These are phyloP conservation scores for Phytophthora crassamura DNA, from an alignment of 352 stramenopile species.

Conservation along the genomic window DNA sequence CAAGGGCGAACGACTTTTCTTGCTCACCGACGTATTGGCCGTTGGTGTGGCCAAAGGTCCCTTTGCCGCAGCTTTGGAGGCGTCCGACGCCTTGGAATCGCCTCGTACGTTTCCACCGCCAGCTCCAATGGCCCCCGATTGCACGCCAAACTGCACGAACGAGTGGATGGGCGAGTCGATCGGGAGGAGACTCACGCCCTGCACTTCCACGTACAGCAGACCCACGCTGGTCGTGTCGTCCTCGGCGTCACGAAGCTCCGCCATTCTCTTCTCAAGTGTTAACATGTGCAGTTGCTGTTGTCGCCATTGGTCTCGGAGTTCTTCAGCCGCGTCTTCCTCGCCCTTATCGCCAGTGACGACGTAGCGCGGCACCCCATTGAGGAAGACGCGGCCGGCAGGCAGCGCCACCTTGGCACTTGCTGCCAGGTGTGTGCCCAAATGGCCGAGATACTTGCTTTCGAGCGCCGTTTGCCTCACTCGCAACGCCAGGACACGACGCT, in stretches of 20 bases:
- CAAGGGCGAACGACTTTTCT: constrained; percentile 64
- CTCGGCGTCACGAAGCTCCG: constrained; percentile 31
- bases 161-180: constrained; percentile 61
- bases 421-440: constrained; percentile 38
- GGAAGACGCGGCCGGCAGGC: constrained; percentile 61
- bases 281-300: constrained; percentile 43
- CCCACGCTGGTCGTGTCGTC: constrained; percentile 38
- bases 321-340: constrained; percentile 75
- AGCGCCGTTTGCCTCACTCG: constrained; percentile 45
- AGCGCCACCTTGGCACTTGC: constrained; percentile 36
- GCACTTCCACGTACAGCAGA: constrained; percentile 57
- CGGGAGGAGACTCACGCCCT: constrained; percentile 72
- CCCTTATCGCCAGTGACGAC: constrained; percentile 71
- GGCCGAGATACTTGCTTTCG: constrained; percentile 68
- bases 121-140: constrained; percentile 16
- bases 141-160: constrained; percentile 61
- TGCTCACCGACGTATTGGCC: constrained; percentile 64
- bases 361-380: constrained; percentile 76
- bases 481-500: constrained; percentile 35
- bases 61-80: constrained; percentile 8
- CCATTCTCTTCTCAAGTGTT: constrained; percentile 53
- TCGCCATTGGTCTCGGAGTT: constrained; percentile 68
- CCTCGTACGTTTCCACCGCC: constrained; percentile 5
- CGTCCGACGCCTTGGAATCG: constrained; percentile 17
- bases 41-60: constrained; percentile 13